phyloP scores from a whole-genome alignment of 495 filamentous ascomycete species.

The Beverwykella pulmonaria region DNA sequence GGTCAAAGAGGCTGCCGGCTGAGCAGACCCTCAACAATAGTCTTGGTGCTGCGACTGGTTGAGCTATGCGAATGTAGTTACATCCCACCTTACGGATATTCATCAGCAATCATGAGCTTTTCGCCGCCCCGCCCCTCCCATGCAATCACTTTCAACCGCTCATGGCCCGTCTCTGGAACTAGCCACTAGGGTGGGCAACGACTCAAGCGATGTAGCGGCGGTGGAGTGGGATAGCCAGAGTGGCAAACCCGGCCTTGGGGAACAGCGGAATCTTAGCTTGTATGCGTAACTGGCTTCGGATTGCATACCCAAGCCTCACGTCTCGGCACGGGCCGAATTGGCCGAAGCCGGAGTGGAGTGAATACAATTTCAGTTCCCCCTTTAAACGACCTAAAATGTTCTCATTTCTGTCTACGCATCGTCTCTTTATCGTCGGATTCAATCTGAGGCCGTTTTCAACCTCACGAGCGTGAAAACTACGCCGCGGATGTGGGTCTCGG shows the following conservation, averaged over 20 bases:
- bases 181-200: background rate
- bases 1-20: conserved; percentile 77
- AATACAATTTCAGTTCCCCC: background rate
- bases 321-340: no score
- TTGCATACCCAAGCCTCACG: conserved; percentile 4
- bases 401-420: no score
- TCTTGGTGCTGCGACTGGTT: background rate
- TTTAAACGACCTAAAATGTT: no score
- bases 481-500: no score
- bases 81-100: background rate
- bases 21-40: conserved; percentile 18
- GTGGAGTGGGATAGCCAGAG: conserved; percentile 14
- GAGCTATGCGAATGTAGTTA: background rate
- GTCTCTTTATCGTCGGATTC: no score
- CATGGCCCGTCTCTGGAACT: no score
- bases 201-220: background rate
- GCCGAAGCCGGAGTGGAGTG: background rate
- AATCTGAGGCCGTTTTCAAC: no score
- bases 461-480: no score
- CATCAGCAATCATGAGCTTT: background rate
- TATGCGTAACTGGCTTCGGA: conserved; percentile 1
- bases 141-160: background rate
- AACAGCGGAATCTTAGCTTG: conserved; percentile 9
- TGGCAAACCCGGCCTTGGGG: conserved; percentile 1
- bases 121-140: background rate